phyloP scores from a whole-genome alignment of 2,329 filamentous ascomycete genomes.

The Chaetomiaceae sp. region DNA sequence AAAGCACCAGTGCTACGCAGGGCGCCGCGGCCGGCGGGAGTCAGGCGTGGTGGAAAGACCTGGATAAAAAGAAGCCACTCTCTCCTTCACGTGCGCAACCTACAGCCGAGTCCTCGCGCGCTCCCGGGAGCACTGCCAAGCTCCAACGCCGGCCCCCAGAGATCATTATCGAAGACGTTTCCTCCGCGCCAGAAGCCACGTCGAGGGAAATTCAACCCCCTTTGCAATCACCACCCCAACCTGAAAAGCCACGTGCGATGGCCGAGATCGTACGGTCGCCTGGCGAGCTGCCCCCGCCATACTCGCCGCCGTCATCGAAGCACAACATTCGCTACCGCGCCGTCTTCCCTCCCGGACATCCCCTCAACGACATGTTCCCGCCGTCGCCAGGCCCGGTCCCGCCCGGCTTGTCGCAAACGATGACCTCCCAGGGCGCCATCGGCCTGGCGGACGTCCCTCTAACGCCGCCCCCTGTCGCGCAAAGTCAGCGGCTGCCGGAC shows the following conservation, averaged over 20 bases:
- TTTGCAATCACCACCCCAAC: slow-evolving; percentile 20
- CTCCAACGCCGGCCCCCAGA: slow-evolving; percentile 11
- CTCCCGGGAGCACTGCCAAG: background rate
- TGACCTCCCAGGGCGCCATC: slow-evolving; percentile 57
- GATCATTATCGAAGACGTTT: slow-evolving; percentile 19
- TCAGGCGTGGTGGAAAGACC: slow-evolving; percentile 35
- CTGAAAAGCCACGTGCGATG: slow-evolving; percentile 37
- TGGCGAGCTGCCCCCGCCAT: slow-evolving; percentile 47
- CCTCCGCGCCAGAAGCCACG: slow-evolving; percentile 7
- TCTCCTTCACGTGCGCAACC: slow-evolving; percentile 1
- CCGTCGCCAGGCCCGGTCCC: slow-evolving; percentile 57
- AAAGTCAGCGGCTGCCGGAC: slow-evolving; percentile 34
- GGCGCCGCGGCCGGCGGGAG: slow-evolving; percentile 26
- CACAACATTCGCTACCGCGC: slow-evolving; percentile 47
- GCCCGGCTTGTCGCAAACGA: slow-evolving; percentile 54
- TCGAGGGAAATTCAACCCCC: slow-evolving; percentile 1
- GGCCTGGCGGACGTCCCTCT: slow-evolving; percentile 54
- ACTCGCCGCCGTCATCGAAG: slow-evolving; percentile 43
- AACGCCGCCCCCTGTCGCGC: slow-evolving; percentile 28
- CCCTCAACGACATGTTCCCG: slow-evolving; percentile 41
- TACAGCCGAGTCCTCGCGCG: slow-evolving; percentile 3
- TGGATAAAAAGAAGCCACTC: slow-evolving; percentile 14
- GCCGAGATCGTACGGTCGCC: slow-evolving; percentile 32
- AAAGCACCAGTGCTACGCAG: slow-evolving; percentile 32
- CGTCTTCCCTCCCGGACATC: slow-evolving; percentile 51